These are phyloP conservation scores for Alternaria sp. DNA, from an alignment of 2,329 filamentous ascomycete genomes.

Conservation along the genomic window DNA sequence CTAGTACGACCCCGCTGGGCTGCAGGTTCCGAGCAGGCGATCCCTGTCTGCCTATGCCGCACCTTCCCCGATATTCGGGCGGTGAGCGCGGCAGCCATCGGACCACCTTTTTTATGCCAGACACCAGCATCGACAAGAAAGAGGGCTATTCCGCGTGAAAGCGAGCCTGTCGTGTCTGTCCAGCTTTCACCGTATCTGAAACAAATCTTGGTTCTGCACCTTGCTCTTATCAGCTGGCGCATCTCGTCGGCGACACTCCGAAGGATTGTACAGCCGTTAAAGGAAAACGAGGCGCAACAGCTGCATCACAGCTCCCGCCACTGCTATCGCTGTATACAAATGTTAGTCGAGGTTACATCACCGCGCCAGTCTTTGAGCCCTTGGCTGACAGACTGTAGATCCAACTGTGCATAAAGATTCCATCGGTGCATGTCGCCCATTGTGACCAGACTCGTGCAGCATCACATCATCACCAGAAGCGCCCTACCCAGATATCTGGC, in stretches of 20 bases:
- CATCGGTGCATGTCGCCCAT: neutral
- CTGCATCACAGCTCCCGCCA: conserved; percentile 4
- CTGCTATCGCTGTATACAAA: neutral
- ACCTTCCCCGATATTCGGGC: conserved; percentile 20
- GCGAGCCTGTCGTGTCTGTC: neutral
- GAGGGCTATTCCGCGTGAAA: conserved; percentile 22
- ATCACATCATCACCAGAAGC: neutral
- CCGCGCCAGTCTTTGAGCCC: neutral
- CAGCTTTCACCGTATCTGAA: no score
- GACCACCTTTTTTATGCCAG: conserved; percentile 18
- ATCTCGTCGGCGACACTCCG: neutral
- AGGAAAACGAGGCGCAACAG: conserved; percentile 7
- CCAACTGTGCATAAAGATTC: conserved; percentile 1
- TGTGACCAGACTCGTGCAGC: conserved; percentile 6
- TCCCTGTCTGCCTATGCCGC: conserved; percentile 22
- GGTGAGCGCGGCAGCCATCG: conserved; percentile 26
- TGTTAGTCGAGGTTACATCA: conserved; percentile 12
- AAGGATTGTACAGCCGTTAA: conserved; percentile 1
- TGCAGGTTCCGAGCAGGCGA: conserved; percentile 12
- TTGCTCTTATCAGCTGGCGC: conserved; percentile 3
- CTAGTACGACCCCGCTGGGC: conserved; percentile 24
- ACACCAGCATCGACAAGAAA: conserved; percentile 15
- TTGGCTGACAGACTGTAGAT: conserved; percentile 9
- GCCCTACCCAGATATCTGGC: neutral
- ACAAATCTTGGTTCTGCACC: neutral